Conservation (phyloP, 1,284 basidiomycete species). For the Puccinia horiana region DNA sequence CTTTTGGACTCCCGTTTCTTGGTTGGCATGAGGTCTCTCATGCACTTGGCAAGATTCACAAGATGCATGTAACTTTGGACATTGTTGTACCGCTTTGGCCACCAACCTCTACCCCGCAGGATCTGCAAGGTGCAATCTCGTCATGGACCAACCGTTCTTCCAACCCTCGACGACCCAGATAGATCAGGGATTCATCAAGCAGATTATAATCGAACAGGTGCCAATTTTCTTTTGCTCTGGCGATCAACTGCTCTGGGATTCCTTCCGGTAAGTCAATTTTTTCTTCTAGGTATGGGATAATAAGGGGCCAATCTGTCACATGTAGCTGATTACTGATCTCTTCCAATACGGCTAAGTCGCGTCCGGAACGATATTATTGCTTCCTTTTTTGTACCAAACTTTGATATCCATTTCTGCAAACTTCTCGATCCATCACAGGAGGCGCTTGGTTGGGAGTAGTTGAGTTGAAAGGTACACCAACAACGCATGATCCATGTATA, state of each 20-base stretch:
- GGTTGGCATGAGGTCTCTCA: not conserved
- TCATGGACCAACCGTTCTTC: not conserved
- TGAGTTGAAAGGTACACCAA: conserved; percentile 60
- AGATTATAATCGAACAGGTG: not conserved
- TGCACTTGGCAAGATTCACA: not conserved
- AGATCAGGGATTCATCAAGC: not conserved
- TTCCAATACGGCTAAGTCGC: too few relatives aligned
- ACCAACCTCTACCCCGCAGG: conserved; percentile 3
- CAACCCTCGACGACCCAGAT: not conserved
- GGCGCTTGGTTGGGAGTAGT: too few relatives aligned
- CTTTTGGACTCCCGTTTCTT: not conserved
- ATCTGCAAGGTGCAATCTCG: not conserved
- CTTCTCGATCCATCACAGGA: too few relatives aligned
- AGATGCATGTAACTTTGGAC: not conserved
- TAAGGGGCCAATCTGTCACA: too few relatives aligned
- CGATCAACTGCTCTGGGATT: not conserved
- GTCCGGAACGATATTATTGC: too few relatives aligned
- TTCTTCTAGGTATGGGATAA: not conserved
- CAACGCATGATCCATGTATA: conserved; percentile 61
- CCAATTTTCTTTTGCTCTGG: not conserved
- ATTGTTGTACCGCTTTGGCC: not conserved
- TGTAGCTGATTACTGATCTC: too few relatives aligned
- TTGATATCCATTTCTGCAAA: too few relatives aligned
- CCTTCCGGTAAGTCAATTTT: not conserved
- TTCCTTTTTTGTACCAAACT: too few relatives aligned